Conservation (phyloP, 2,329 filamentous ascomycete species). For the Gyromitra esculenta region DNA sequence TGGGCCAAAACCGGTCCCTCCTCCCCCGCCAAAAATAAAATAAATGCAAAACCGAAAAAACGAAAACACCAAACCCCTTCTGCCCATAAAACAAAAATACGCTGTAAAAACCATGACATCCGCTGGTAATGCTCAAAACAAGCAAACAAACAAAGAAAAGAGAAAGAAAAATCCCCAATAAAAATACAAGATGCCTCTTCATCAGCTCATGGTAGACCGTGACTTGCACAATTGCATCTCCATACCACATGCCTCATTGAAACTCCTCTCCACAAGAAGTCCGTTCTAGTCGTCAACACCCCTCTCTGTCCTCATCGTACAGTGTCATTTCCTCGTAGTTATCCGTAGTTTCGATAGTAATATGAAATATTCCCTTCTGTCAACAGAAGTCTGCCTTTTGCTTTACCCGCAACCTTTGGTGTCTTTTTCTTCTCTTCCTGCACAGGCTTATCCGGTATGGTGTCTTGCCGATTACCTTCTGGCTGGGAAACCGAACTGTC, state of each 20-base stretch:
- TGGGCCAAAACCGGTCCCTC: neutral
- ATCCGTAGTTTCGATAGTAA: slow-evolving; percentile 46
- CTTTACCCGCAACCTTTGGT: neutral
- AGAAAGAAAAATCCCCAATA: slow-evolving; percentile 12
- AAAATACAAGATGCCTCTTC: slow-evolving; percentile 40
- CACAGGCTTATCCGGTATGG: neutral
- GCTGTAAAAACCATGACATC: slow-evolving; percentile 24
- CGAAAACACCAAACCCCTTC: neutral
- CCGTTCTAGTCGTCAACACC: slow-evolving; percentile 3
- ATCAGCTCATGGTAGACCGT: slow-evolving; percentile 27
- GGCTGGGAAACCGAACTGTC: slow-evolving; percentile 13
- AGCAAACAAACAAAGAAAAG: slow-evolving; percentile 9
- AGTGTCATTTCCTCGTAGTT: slow-evolving; percentile 6
- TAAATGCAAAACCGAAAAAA: slow-evolving; percentile 1
- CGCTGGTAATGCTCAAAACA: slow-evolving; percentile 17
- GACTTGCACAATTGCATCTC: slow-evolving; percentile 20
- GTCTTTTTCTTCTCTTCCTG: neutral
- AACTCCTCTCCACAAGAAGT: slow-evolving; percentile 1
- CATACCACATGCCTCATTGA: neutral
- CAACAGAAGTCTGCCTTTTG: slow-evolving; percentile 35
- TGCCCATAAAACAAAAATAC: slow-evolving; percentile 13
- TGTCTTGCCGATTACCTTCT: slow-evolving; percentile 22
- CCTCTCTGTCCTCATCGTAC: neutral
- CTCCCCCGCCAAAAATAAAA: neutral
- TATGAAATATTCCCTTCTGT: slow-evolving; percentile 48